Percentiles rank a stretch among this genome's conserved stretches.
phyloP scores from a whole-genome alignment of 2,329 filamentous ascomycete genomes.

The Paraphoma sp. region DNA sequence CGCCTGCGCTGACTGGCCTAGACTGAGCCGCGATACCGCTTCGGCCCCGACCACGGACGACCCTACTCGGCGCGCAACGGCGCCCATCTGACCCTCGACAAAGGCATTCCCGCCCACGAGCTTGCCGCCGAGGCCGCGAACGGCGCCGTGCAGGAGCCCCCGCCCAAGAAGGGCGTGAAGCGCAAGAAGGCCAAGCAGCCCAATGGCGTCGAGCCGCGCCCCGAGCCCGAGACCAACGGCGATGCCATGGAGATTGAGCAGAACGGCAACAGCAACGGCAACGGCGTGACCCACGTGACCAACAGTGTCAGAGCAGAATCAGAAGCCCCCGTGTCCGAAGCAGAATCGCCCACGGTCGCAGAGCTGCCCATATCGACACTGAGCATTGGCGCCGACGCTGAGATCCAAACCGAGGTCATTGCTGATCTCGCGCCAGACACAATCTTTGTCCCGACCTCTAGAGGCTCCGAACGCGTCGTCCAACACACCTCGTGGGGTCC shows the following conservation, averaged over 20 bases:
- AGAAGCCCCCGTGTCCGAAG: slow-evolving; percentile 44
- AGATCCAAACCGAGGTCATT: slow-evolving; percentile 47
- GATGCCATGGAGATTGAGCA: slow-evolving; percentile 57
- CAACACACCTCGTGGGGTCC: slow-evolving; percentile 47
- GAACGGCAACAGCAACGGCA: slow-evolving; percentile 18
- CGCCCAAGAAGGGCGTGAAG: slow-evolving; percentile 42
- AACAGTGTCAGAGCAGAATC: slow-evolving; percentile 44
- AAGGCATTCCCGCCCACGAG: slow-evolving; percentile 43
- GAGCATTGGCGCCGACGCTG: slow-evolving; percentile 46
- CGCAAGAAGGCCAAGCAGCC: slow-evolving; percentile 42
- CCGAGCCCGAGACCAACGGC: slow-evolving; percentile 49
- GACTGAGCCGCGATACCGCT: slow-evolving; percentile 43
- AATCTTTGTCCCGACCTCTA: slow-evolving; percentile 34
- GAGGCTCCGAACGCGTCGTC: slow-evolving; percentile 30
- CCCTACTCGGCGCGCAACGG: slow-evolving; percentile 48
- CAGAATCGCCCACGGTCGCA: slow-evolving; percentile 46
- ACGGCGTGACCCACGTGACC: slow-evolving; percentile 31
- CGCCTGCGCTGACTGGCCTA: slow-evolving; percentile 26
- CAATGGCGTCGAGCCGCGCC: slow-evolving; percentile 41
- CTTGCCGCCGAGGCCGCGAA: slow-evolving; percentile 43
- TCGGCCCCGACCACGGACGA: slow-evolving; percentile 48
- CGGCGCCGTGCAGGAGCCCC: slow-evolving; percentile 38
- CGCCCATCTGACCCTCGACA: slow-evolving; percentile 43
- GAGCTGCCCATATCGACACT: slow-evolving; percentile 49
- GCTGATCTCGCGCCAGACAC: slow-evolving; percentile 39